Percentiles rank a stretch among this genome's conserved stretches.
Evolutionary conservation across 345 rosid genomes (phyloP).

Genomic region (Excoecaria agallocha): DNA sequence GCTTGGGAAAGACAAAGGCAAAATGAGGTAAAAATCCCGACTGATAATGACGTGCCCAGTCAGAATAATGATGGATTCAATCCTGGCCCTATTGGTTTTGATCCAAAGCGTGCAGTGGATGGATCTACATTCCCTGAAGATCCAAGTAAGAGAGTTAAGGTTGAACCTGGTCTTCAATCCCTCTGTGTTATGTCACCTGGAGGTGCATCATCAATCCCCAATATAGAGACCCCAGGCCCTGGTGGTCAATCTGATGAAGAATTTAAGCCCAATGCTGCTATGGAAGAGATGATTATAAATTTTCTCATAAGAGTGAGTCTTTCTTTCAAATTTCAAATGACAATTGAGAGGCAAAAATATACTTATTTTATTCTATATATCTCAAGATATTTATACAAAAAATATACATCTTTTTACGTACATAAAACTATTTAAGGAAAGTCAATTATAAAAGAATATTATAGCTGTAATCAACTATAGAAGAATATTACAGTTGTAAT

Average conservation of each 20-base stretch:
- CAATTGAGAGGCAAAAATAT: no score
- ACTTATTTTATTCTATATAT: no score
- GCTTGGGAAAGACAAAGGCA: conserved; percentile 99
- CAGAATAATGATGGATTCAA: conserved; percentile 59
- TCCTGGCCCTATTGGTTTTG: conserved; percentile 48
- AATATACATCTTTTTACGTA: no score
- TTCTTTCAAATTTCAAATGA: conserved; percentile 21
- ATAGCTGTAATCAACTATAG: no score
- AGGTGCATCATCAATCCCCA: conserved; percentile 78
- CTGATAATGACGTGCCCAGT: conserved; percentile 62
- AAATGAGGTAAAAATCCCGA: conserved; percentile 68
- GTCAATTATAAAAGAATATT: no score
- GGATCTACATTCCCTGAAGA: conserved; percentile 81
- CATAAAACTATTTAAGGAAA: no score
- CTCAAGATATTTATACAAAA: no score
- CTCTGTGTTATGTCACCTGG: conserved; percentile 96
- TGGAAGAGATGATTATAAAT: conserved; percentile 99
- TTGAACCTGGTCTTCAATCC: conserved; percentile 95
- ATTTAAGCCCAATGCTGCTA: conserved; percentile 98
- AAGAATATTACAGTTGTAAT: no score
- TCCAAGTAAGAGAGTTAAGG: conserved; percentile 76
- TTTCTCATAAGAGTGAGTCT: conserved; percentile 91
- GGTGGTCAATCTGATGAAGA: conserved; percentile 97
- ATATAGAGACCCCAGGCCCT: conserved; percentile 93
- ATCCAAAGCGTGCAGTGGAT: conserved; percentile 72